Evolutionary conservation across 768 basidiomycete genomes (phyloP).

Genomic region (Albatrellus ellisii): DNA sequence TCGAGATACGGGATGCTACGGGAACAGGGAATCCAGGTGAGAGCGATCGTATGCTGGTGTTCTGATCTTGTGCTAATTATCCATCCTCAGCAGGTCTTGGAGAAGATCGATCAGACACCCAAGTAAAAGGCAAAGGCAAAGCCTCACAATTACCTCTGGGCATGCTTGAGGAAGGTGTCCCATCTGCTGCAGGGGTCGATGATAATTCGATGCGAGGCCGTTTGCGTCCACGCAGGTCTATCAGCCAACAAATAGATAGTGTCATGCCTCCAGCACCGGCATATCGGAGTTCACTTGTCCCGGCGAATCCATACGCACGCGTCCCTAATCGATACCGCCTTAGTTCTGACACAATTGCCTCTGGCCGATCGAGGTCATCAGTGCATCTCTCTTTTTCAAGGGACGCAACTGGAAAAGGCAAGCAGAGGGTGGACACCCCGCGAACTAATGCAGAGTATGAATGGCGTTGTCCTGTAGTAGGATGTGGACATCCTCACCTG

Average conservation of each 20-base stretch:
- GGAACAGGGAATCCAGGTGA: neutral
- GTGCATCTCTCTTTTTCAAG: neutral
- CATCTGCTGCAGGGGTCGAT: too few relatives aligned
- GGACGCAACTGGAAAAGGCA: constrained; percentile 7
- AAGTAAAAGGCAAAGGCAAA: neutral
- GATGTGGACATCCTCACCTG: constrained; percentile 8
- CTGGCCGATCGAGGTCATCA: neutral
- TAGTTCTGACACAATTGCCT: neutral
- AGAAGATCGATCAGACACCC: neutral
- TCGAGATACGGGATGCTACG: neutral
- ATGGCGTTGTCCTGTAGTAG: constrained; percentile 12
- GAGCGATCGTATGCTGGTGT: neutral
- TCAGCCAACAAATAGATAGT: constrained; percentile 1
- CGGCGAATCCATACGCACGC: neutral
- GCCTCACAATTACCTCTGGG: too few relatives aligned
- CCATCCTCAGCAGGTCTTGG: neutral
- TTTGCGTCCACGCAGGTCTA: constrained; percentile 13
- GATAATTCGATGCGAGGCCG: constrained; percentile 8
- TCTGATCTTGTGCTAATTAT: neutral
- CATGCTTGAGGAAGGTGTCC: too few relatives aligned
- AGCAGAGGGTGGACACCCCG: constrained; percentile 9
- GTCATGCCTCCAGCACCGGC: constrained; percentile 3
- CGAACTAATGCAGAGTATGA: constrained; percentile 9
- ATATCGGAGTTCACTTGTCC: neutral
- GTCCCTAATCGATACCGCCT: neutral